phyloP scores from a whole-genome alignment of 352 stramenopile species.

The Globisporangium rhizosaccharum region DNA sequence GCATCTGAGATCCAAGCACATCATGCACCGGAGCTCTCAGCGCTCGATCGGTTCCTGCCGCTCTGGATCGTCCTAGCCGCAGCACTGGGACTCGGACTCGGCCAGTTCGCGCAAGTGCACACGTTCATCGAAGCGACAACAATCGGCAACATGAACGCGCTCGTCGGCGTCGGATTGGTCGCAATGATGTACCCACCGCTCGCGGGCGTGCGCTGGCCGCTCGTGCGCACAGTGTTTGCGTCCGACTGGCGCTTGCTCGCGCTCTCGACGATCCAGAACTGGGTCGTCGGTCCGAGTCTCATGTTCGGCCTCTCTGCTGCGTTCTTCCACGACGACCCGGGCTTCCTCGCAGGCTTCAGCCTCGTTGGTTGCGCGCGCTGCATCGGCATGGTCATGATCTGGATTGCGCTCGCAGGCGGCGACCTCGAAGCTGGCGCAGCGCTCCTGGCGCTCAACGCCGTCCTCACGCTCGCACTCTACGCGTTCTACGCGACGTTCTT shows the following conservation, averaged over 20 bases:
- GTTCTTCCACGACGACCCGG: slow-evolving; percentile 41
- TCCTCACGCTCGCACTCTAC: slow-evolving; percentile 59
- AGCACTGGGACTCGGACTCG: slow-evolving; percentile 30
- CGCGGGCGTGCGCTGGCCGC: slow-evolving; percentile 46
- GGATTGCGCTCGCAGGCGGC: slow-evolving; percentile 54
- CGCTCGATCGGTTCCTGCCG: slow-evolving; percentile 51
- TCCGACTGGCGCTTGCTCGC: slow-evolving; percentile 42
- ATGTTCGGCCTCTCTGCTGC: slow-evolving; percentile 51
- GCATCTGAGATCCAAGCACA: no score
- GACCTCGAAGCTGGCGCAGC: slow-evolving; percentile 64
- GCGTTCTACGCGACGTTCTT: slow-evolving; percentile 54
- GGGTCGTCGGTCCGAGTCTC: slow-evolving; percentile 38
- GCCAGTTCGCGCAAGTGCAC: slow-evolving; percentile 33
- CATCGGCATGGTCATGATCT: slow-evolving; percentile 85
- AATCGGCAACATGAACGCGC: slow-evolving; percentile 37
- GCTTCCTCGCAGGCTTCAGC: slow-evolving; percentile 61
- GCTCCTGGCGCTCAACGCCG: slow-evolving; percentile 67
- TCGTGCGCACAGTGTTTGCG: slow-evolving; percentile 30
- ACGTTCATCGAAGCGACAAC: slow-evolving; percentile 44
- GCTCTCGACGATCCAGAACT: slow-evolving; percentile 58
- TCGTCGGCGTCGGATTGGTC: slow-evolving; percentile 46
- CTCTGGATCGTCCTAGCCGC: slow-evolving; percentile 57
- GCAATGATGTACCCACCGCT: slow-evolving; percentile 65
- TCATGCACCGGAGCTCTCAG: slow-evolving; percentile 21
- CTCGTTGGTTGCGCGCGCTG: slow-evolving; percentile 66